Evolutionary conservation across 2,329 filamentous ascomycete species (phyloP).

Genomic region (Coniella lustricola): DNA sequence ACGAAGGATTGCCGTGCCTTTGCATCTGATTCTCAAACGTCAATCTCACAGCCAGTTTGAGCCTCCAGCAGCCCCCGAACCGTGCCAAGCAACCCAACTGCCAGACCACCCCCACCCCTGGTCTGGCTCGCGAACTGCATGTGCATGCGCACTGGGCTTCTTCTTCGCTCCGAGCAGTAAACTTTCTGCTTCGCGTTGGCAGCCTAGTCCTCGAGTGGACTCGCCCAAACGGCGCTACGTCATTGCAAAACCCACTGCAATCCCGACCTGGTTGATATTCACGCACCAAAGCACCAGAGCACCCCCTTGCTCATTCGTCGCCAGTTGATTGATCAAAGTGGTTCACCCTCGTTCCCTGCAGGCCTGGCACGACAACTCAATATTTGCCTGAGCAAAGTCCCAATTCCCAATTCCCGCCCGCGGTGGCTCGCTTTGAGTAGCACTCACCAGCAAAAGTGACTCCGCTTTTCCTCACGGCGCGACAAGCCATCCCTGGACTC

Average conservation of each 20-base stretch:
- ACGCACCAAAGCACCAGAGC: no score
- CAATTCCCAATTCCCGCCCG: neutral
- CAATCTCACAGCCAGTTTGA: no score
- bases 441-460: neutral
- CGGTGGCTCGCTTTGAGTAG: no score
- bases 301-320: neutral
- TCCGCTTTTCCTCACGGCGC: no score
- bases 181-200: neutral
- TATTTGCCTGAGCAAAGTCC: no score
- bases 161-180: no score
- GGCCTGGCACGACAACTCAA: neutral
- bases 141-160: neutral
- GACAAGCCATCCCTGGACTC: no score
- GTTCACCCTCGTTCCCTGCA: neutral
- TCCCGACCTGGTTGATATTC: neutral
- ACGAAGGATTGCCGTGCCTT: neutral
- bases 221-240: constrained; percentile 1
- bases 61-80: no score
- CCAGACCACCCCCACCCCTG: no score
- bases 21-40: neutral
- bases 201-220: neutral
- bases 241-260: constrained; percentile 2
- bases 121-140: no score
- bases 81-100: no score
- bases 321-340: neutral